phyloP scores from a whole-genome alignment of 2,329 filamentous ascomycete genomes.

The Penicillium fuscoglaucum region DNA sequence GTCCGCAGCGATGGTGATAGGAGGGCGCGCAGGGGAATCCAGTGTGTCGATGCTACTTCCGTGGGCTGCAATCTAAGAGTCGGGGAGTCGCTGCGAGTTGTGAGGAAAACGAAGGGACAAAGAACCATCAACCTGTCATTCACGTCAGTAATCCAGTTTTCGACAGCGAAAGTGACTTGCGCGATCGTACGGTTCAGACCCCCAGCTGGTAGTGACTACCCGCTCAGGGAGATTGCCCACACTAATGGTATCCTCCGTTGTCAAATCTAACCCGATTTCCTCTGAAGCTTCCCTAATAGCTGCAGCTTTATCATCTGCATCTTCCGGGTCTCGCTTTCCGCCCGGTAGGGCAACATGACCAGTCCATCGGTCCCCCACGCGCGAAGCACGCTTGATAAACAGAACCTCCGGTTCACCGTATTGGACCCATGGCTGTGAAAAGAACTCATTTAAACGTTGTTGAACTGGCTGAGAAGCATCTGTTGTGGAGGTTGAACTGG shows the following conservation, averaged over 20 bases:
- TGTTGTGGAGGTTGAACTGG: slow-evolving; percentile 32
- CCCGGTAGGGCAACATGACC: slow-evolving; percentile 68
- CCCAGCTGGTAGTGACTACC: slow-evolving; percentile 66
- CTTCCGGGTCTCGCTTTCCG: slow-evolving; percentile 65
- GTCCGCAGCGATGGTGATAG: slow-evolving; percentile 62
- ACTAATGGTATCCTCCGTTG: slow-evolving; percentile 45
- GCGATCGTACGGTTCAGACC: slow-evolving; percentile 56
- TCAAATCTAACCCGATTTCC: slow-evolving; percentile 65
- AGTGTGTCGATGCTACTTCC: slow-evolving; percentile 68
- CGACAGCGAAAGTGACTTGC: neutral
- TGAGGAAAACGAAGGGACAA: slow-evolving; percentile 67
- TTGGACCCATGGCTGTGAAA: slow-evolving; percentile 64
- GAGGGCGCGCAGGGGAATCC: slow-evolving; percentile 65
- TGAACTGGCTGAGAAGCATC: slow-evolving; percentile 30
- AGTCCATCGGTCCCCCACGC: slow-evolving; percentile 68
- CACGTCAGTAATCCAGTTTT: slow-evolving; percentile 17
- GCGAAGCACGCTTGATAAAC: slow-evolving; percentile 68
- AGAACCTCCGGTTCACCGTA: slow-evolving; percentile 67
- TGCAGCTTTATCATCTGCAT: slow-evolving; percentile 62
- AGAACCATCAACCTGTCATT: slow-evolving; percentile 62
- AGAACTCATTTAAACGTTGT: slow-evolving; percentile 58
- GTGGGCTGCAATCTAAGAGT: slow-evolving; percentile 64
- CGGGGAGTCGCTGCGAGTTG: slow-evolving; percentile 58
- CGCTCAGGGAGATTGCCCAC: slow-evolving; percentile 66
- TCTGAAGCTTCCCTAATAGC: slow-evolving; percentile 65